Conservation (phyloP, 169 alveolate species). For the Eimeria acervulina region DNA sequence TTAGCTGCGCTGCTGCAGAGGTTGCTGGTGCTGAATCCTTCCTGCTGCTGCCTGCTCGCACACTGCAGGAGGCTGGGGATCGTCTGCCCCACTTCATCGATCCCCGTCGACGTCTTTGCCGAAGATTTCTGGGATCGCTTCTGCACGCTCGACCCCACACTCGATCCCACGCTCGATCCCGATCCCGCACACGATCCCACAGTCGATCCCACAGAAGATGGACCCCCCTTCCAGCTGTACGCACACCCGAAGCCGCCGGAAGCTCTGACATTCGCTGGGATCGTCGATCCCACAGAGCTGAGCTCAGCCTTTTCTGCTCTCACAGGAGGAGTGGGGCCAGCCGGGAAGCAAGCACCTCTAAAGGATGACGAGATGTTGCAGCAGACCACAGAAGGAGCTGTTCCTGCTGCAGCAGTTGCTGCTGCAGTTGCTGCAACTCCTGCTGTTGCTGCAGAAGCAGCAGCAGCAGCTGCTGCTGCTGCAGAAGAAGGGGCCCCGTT, state of each 20-base stretch:
- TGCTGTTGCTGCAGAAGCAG: background rate
- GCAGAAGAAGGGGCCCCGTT: background rate
- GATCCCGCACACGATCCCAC: too few relatives aligned
- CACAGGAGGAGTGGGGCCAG: background rate
- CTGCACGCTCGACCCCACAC: background rate
- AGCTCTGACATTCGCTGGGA: background rate
- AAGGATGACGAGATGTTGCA: background rate
- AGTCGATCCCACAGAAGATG: background rate
- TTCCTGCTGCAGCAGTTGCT: background rate
- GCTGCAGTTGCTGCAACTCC: background rate
- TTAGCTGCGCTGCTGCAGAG: background rate
- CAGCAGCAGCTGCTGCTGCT: background rate
- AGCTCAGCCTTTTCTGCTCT: background rate
- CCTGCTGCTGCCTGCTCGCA: constrained; percentile 10
- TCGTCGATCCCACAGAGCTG: background rate
- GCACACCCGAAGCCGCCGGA: background rate
- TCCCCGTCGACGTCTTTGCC: constrained; percentile 7
- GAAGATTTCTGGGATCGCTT: constrained; percentile 32
- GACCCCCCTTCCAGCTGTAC: background rate
- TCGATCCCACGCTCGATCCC: background rate
- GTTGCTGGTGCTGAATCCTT: background rate
- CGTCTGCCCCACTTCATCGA: background rate
- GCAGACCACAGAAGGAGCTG: background rate
- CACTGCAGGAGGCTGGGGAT: constrained; percentile 23
- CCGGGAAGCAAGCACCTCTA: background rate